Base-by-base conservation (phyloP, 495 filamentous ascomycete species). In the Cryomyces minteri region DNA sequence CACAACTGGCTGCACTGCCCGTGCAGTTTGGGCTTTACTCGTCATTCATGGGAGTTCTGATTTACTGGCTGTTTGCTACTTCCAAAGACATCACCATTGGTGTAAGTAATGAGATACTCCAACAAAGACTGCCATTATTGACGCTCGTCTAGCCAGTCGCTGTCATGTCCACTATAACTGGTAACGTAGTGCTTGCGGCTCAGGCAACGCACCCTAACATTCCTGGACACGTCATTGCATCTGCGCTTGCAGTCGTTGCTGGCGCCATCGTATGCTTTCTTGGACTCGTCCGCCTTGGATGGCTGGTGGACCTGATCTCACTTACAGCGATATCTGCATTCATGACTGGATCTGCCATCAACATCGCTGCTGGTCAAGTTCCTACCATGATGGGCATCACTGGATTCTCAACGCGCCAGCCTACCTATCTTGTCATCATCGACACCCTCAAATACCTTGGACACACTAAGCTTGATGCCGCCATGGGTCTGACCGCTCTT, bases 1-100 rank as follows among this genome's bases (percentile, higher is more conserved):
- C 90, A 28, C 71, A 79, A 51, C 66, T 99, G 37, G 90, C 90
- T 6, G 67, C 76, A 38, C 69, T 99, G 18, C 66, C 69, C 0
- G 74, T 80, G 4, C 69, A 99, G 56, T 99, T 74, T 55, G 90
- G 90, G 43, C 67, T 99, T 0, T 99, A 99, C 58, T 90, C 88
- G 0, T 95, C 88, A 0, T 99, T 99, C 55, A 94, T 96, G 80
- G 90, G 90, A 29, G 88, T 96, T 4, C 58, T 95, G 48, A 60
- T 94, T 41, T 99, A 99, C 53, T 96, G 90, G 90, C 92, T 96
- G 60, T 96, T 98, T 54, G 90, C 90, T 1, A 98, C 90, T 1
- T 96, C 92, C 0, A 98, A 98, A 57, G 90, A 98, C 62, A 96
- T 98, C 57, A 96, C 90, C 6, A 96, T 98, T 43, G 90, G 90